A percentile compares a stretch with the other conserved stretches of the same genome.
Conservation (phyloP, 164 flowering plant genomes). For the Aristolochia fimbriata region DNA sequence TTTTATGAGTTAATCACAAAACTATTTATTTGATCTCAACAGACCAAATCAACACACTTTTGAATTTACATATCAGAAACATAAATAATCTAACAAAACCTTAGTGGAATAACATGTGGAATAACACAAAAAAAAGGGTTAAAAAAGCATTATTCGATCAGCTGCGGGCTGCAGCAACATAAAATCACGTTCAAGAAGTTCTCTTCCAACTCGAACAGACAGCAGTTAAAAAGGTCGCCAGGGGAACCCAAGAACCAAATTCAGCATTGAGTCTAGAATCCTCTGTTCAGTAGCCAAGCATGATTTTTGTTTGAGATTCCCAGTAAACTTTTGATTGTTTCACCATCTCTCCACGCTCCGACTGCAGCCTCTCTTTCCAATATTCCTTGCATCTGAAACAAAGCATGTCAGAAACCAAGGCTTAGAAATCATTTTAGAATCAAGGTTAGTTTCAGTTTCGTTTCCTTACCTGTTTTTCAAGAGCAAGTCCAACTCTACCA, state of each 20-base stretch:
- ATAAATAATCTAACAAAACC: too few species aligned
- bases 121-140: too few species aligned
- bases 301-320: conserved; percentile 48
- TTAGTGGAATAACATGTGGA: too few species aligned
- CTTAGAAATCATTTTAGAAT: background rate
- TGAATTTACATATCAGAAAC: too few species aligned
- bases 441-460: background rate
- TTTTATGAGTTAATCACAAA: too few species aligned
- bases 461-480: conserved; percentile 41
- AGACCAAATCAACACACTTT: too few species aligned
- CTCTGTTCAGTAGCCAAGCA: conserved; percentile 28
- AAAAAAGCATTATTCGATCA: too few species aligned
- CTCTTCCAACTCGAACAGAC: background rate
- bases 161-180: background rate
- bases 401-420: background rate
- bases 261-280: background rate
- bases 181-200: background rate
- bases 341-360: conserved; percentile 38
- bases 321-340: conserved; percentile 61
- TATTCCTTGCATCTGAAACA: conserved; percentile 37
- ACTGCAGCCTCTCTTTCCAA: conserved; percentile 58
- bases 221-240: background rate
- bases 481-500: conserved; percentile 56
- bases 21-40: too few species aligned
- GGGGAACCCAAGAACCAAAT: background rate